Conservation (phyloP, 192 early-diverging fungal genomes). For the Ramicandelaber brevisporus region DNA sequence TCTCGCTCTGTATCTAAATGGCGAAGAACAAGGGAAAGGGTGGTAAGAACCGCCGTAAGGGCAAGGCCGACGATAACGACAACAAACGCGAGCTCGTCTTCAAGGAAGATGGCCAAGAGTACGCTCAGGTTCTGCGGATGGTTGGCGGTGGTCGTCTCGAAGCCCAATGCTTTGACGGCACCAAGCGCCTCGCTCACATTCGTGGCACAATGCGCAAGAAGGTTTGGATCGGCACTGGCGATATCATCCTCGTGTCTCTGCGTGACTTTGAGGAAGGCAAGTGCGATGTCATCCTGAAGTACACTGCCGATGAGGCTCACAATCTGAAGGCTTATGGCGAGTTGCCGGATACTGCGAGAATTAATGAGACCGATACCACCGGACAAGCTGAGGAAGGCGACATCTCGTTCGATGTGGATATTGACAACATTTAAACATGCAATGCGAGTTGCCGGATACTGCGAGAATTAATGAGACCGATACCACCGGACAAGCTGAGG, state of each 20-base stretch:
- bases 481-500: no score
- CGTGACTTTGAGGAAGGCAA: constrained; percentile 83
- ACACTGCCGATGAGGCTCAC: constrained; percentile 83
- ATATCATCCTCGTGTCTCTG: constrained; percentile 68
- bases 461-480: no score
- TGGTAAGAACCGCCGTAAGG: constrained; percentile 69
- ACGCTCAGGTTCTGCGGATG: constrained; percentile 83
- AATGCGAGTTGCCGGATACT: no score
- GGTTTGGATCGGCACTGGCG: constrained; percentile 81
- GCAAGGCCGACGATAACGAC: constrained; percentile 89
- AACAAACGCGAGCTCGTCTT: constrained; percentile 94
- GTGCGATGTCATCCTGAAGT: constrained; percentile 89
- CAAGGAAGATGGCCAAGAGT: constrained; percentile 96
- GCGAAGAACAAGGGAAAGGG: constrained; percentile 97
- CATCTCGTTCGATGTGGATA: no score
- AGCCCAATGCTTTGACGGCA: constrained; percentile 69
- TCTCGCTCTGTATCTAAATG: no score
- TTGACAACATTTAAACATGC: no score
- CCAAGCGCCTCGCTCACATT: constrained; percentile 79
- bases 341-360: constrained; percentile 66
- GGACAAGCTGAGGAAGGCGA: no score
- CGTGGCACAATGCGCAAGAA: constrained; percentile 97
- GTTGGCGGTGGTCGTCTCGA: constrained; percentile 90
- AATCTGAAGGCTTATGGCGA: constrained; percentile 84
- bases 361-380: no score